These are phyloP conservation scores for Aspergillus heteromorphus DNA, from an alignment of 495 filamentous ascomycete genomes.

Conservation along the genomic window DNA sequence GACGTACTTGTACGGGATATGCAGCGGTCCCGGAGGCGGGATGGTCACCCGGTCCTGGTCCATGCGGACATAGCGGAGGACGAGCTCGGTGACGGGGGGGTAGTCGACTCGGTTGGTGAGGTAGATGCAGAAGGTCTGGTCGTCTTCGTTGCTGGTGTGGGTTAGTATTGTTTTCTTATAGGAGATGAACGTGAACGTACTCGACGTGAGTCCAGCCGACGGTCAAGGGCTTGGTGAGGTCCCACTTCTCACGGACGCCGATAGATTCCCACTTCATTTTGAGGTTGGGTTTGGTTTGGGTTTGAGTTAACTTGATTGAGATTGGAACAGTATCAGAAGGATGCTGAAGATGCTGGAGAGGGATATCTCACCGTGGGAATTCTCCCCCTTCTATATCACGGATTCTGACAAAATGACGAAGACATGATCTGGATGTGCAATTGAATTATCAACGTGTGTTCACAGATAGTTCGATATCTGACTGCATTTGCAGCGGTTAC, in stretches of 20 bases:
- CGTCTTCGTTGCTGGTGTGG: background rate
- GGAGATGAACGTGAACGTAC: background rate
- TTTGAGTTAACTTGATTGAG: no score
- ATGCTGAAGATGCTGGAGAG: no score
- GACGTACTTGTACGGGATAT: background rate
- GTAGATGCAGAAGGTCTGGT: background rate
- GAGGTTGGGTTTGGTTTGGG: background rate
- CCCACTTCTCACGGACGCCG: background rate
- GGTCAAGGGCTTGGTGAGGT: background rate
- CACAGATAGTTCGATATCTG: no score
- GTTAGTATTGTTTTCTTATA: background rate
- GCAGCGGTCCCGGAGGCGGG: background rate
- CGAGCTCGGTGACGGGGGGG: background rate
- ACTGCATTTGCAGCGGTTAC: no score
- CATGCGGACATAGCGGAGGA: background rate
- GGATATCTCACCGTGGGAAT: no score
- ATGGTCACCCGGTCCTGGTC: background rate
- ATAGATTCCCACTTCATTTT: background rate
- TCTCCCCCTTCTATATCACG: no score
- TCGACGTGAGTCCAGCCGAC: background rate
- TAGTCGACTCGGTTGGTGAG: background rate
- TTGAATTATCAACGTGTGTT: no score
- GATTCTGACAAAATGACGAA: no score
- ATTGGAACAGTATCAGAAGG: no score
- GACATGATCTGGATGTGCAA: no score